Base-by-base conservation (phyloP, 192 early-diverging fungal genomes). In the Gaertneriomyces sp. region DNA sequence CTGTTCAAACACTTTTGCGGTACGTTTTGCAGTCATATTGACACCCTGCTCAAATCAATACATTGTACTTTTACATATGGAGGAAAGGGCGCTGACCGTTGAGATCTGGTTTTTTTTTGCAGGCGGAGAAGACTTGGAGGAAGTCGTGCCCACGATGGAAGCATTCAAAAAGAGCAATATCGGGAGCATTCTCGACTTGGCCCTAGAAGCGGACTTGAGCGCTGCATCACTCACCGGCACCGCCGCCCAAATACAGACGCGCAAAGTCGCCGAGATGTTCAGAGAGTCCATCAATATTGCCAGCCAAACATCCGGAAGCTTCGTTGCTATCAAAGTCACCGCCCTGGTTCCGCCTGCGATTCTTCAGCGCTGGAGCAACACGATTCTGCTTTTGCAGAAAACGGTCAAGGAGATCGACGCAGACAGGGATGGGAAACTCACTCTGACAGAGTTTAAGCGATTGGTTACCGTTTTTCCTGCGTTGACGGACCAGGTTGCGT, bases 1-100 rank as follows among this genome's bases (percentile, higher is more conserved):
- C 93, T 98, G 74, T 98, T 94, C 81, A 82, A 84, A 47, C 93
- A 94, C 73, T 93, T 93, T 75, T 91, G 89, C 60, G 89, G 91
- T 89, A 81, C 54, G 77, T 71, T 20, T 6, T 46, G 25, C 25
- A 33, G 25, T 33, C 25, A 33, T 33, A 33, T 19, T 39, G 56
- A 58, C 16, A 20, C 56, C 7, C 12, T 0, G 33, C 42, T 0
- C 25, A 33, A 33, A 33, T 33, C 1, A 2, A 33, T 33, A 2
- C 25, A 33, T 33, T 1, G 25, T 33, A 33, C 25, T 33, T 33
- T 33, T 33, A 33, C 25, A 0, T 33, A 33, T 33, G 25, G 25
- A 33, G 25, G 25, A 33, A 0, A 33, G 25, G 25, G 1, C 0
- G 25, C 25, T 33, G 25, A 33, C 25, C 25, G 0, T 33, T 33